Conservation (phyloP, 768 basidiomycete species). For the Wakefieldia striispora region DNA sequence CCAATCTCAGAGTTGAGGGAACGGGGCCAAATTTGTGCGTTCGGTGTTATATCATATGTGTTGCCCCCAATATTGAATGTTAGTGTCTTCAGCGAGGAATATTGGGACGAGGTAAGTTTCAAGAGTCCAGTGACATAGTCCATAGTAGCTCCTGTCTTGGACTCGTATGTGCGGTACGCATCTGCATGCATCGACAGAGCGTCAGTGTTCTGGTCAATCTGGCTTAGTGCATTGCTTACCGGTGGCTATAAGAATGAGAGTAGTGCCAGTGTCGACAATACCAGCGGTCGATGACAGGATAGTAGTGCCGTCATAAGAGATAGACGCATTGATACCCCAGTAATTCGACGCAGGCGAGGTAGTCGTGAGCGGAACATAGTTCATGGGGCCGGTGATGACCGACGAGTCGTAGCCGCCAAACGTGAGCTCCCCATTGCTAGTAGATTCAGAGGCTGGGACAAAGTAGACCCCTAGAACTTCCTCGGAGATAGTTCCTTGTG, state of each 20-base stretch:
- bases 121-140: constrained; percentile 28
- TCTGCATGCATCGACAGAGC: constrained; percentile 3
- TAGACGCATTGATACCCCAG: constrained; percentile 30
- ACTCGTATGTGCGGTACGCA: constrained; percentile 17
- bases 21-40: constrained; percentile 11
- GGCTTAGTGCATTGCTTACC: constrained; percentile 1
- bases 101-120: constrained; percentile 20
- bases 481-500: constrained; percentile 25
- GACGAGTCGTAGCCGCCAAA: constrained; percentile 23
- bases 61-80: constrained; percentile 11
- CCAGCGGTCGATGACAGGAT: constrained; percentile 22
- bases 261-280: constrained; percentile 33
- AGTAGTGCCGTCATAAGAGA: constrained; percentile 17
- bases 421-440: constrained; percentile 23
- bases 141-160: background rate
- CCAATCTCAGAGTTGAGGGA: constrained; percentile 23
- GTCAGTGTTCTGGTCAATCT: background rate
- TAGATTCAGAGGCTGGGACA: constrained; percentile 15
- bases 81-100: constrained; percentile 17
- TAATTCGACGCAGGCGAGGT: constrained; percentile 19
- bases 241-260: constrained; percentile 17
- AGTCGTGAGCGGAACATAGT: constrained; percentile 22
- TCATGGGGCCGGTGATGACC: constrained; percentile 11
- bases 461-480: constrained; percentile 32
- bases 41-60: constrained; percentile 13